Evolutionary conservation across 2,329 filamentous ascomycete genomes (phyloP), one percentile per base, ranked within the genome.

Genomic region (Phaeosphaeria sp.): DNA sequence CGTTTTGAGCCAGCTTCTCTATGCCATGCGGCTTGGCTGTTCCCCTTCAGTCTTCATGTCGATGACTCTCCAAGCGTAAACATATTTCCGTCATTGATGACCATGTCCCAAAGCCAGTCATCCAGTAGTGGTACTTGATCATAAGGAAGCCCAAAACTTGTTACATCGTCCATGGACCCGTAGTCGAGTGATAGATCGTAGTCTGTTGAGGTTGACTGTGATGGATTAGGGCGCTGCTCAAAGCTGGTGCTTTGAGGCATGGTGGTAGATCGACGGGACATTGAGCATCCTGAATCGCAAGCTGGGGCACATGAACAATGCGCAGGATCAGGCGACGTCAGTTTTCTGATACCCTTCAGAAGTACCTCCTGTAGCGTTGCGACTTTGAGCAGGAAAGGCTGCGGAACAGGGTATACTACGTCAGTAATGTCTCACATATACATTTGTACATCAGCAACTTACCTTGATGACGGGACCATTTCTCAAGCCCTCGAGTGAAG

Each of bases 311-410:
- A 25, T 27, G 15, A 17, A 27, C 17, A 47, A 11, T n/a, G 24
- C 27, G 30, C 24, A 20, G 46, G 25, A 33, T n/a, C 15, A 33
- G 15, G 27, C 20, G 24, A 36, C 3, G 9, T 40, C 18, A 49
- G 24, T 24, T 52, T 52, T 24, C 33, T 36, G 8, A 46, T 36
- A 25, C 42, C 27, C 18, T 40, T 17, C 5, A 52, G 27, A 2
- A 46, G 27, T 18, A 21, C 42, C 11, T 21, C 25, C 21, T 52
- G 50, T 11, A 52, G 39, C 17, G 39, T 51, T 8, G 49, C 49
- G 20, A 51, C 51, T 25, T 47, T 53, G 18, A 24, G 11, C 25
- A 55, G 39, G 42, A 53, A 36, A 64, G 54, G 52, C n/a, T 56
- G n/a, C n/a, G n/a, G n/a, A n/a, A n/a, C n/a, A n/a, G n/a, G n/a